Evolutionary conservation across 495 filamentous ascomycete species (phyloP), one percentile per base, ranked within the genome.

Genomic region (Bathelium albidoporum): DNA sequence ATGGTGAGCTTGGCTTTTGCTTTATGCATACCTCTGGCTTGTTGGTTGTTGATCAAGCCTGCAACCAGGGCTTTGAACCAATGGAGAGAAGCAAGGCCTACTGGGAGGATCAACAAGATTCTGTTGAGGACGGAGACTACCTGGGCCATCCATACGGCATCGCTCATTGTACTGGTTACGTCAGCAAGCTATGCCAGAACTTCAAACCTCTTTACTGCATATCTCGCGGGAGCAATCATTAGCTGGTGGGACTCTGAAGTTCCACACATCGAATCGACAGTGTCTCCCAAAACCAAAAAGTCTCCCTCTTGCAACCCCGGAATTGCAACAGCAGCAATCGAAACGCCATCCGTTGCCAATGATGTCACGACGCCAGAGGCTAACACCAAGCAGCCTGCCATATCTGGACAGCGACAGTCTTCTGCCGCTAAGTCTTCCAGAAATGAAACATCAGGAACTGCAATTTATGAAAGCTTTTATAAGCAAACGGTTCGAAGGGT

Each of bases 181-280:
- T 81, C 73, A 0, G 78, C 84, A 0, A 80, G 75, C 10, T 87
- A 82, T 73, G 84, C 86, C 4, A 87, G 85, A 0, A 85, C 87
- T 0, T 90, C 87, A 2, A 81, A 81, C 64, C 74, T 90, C 2
- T 87, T 91, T 67, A 85, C 87, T 18, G 82, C 87, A 2, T 90
- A 88, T 67, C 75, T 89, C 26, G 84, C 87, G 9, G 87, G 87
- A 11, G 80, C 82, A 1, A 71, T 78, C 1, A 71, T 84, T 16
- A 83, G 82, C 18, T 83, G 79, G 85, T 79, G 83, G 74, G 75
- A 80, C 72, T 53, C 31, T 32, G 69, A 72, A 34, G 59, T 72
- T 26, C 62, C 70, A 39, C 66, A 70, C 64, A 53, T 59, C 2
- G 5, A n/a, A 9, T 2, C 5, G 5, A 16, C 2, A 3, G 9